Percentiles rank a stretch among this genome's conserved stretches.
phyloP scores from a whole-genome alignment of 2,329 filamentous ascomycete species.

The Penicillium thymicola region DNA sequence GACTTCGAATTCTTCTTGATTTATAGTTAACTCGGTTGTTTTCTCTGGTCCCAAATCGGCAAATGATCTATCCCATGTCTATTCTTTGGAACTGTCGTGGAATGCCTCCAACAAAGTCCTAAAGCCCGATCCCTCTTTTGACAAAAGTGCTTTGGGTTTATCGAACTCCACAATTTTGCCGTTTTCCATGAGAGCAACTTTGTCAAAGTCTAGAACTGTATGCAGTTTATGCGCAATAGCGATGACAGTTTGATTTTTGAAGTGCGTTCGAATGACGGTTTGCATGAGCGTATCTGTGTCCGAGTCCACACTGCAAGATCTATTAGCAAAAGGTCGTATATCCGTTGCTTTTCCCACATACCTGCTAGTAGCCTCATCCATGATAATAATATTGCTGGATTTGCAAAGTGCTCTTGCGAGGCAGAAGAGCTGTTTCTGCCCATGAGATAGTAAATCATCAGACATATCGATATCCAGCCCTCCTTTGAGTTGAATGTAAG shows the following conservation, averaged over 20 bases:
- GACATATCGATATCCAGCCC: conserved; percentile 34
- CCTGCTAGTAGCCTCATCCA: conserved; percentile 26
- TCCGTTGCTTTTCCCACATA: background rate
- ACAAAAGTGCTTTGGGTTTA: conserved; percentile 14
- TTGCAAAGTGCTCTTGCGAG: conserved; percentile 55
- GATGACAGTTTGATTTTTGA: conserved; percentile 55
- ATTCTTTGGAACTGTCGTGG: background rate
- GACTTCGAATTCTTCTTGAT: background rate
- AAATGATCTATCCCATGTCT: background rate
- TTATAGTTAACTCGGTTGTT: no score
- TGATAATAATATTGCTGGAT: conserved; percentile 23
- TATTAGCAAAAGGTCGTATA: background rate
- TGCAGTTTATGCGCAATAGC: conserved; percentile 52
- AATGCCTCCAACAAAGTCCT: conserved; percentile 13
- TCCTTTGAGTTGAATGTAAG: conserved; percentile 27
- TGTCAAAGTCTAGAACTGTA: conserved; percentile 29
- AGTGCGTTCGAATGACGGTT: conserved; percentile 48
- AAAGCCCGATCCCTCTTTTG: conserved; percentile 19
- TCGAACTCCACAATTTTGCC: conserved; percentile 27
- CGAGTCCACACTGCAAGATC: conserved; percentile 48
- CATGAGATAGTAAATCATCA: conserved; percentile 42
- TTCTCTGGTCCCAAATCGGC: no score
- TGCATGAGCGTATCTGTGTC: conserved; percentile 55
- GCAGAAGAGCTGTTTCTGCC: conserved; percentile 59
- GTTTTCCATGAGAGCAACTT: conserved; percentile 26